Conservation (phyloP, 768 basidiomycete species). For the Austroboletus festivus region DNA sequence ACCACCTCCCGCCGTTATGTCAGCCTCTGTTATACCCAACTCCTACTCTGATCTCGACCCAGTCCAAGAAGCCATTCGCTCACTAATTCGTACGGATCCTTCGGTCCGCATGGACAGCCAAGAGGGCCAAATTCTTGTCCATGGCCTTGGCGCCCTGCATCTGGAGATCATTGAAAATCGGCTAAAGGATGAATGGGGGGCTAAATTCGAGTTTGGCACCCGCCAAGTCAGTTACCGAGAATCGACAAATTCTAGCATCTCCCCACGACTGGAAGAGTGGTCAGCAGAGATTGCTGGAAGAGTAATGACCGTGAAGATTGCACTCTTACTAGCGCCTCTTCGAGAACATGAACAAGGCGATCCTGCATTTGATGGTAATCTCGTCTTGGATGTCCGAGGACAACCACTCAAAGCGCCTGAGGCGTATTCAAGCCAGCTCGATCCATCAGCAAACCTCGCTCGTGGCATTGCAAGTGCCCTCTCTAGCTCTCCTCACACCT, state of each 20-base stretch:
- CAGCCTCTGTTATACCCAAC: conserved; percentile 76
- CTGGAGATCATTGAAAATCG: conserved; percentile 88
- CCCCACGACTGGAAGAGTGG: conserved; percentile 46
- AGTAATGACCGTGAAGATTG: conserved; percentile 46
- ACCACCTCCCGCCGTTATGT: conserved; percentile 82
- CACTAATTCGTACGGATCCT: conserved; percentile 84
- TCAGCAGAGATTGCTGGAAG: conserved; percentile 62
- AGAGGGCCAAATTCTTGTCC: conserved; percentile 80
- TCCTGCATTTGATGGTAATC: conserved; percentile 72
- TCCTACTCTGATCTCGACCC: conserved; percentile 76
- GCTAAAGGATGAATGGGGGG: conserved; percentile 76
- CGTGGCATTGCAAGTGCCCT: conserved; percentile 70
- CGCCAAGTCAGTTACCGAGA: conserved; percentile 84
- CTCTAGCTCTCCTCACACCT: conserved; percentile 76
- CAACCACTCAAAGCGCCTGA: conserved; percentile 52
- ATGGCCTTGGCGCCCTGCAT: conserved; percentile 82
- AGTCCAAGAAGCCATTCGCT: conserved; percentile 70
- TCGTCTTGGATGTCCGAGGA: conserved; percentile 57
- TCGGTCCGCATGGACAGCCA: conserved; percentile 76
- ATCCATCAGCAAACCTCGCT: conserved; percentile 53
- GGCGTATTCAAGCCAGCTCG: conserved; percentile 38
- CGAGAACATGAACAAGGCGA: conserved; percentile 57
- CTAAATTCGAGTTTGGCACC: conserved; percentile 69
- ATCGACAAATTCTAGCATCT: conserved; percentile 32
- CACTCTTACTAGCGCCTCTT: conserved; percentile 55